Base-by-base conservation (phyloP, 306 rosid species). In the Lupinus albus region DNA sequence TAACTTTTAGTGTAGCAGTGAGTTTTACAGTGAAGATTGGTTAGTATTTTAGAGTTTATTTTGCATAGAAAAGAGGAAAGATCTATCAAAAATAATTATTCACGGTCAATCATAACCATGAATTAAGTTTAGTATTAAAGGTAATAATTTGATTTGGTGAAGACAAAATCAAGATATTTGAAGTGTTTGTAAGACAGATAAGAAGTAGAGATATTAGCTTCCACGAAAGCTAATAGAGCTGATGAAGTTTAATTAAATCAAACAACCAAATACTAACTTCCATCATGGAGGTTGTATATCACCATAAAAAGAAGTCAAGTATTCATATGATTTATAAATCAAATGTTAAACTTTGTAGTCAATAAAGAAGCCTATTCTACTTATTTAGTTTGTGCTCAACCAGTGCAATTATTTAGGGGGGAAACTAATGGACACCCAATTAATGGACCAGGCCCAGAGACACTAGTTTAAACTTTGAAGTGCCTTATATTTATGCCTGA, bases 401-500 rank as follows among this genome's bases (percentile, higher is more conserved):
- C 49, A n/a, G 13, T 58, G 49, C 59, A 33, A 59, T 48, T 32
- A 36, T 35, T 17, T 35, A n/a, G n/a, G n/a, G n/a, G n/a, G n/a
- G n/a, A n/a, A n/a, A n/a, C n/a, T n/a, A n/a, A n/a, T n/a, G n/a
- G n/a, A n/a, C n/a, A n/a, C n/a, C n/a, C n/a, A n/a, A n/a, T n/a
- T n/a, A n/a, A 28, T 73, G 30, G 41, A 64, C 42, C 32, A 18
- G 3, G 44, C 48, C 28, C 41, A 50, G 64, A 55, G 25, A 21
- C 58, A 54, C 38, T 8, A 51, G 51, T 45, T 55, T n/a, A n/a
- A n/a, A n/a, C n/a, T n/a, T n/a, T 55, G 50, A 41, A 35, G 32
- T 73, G 64, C 67, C 48, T 9, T 13, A 32, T 16, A 55, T 52
- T 56, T 49, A 25, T 12, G 71, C 50, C 47, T 14, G 25, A 53